phyloP scores from a whole-genome alignment of 2,329 filamentous ascomycete genomes.

The Amesomyces nigricolor region DNA sequence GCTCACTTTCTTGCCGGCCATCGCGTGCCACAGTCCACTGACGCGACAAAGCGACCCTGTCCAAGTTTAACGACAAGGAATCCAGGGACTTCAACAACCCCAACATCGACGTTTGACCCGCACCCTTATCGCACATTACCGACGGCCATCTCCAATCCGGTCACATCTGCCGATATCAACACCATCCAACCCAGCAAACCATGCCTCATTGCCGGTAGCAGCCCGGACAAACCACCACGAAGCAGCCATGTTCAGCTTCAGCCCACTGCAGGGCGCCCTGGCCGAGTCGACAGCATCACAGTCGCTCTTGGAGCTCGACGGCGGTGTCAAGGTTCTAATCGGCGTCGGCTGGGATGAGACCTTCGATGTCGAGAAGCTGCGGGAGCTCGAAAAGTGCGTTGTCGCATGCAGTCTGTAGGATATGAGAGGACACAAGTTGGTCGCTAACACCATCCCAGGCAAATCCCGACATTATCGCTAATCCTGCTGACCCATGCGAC shows the following conservation, averaged over 20 bases:
- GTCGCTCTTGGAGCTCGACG: conserved; percentile 94
- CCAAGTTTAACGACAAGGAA: not conserved
- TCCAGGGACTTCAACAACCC: not conserved
- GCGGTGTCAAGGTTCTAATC: conserved; percentile 89
- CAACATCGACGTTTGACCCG: not conserved
- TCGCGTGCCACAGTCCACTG: conserved; percentile 8
- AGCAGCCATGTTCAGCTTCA: conserved; percentile 86
- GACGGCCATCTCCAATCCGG: not conserved
- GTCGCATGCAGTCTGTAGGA: not conserved
- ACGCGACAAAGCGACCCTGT: conserved; percentile 8
- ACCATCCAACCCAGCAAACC: conserved; percentile 1
- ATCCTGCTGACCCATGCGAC: conserved; percentile 94
- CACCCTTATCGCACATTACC: not conserved
- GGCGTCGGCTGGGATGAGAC: conserved; percentile 95
- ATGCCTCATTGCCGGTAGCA: conserved; percentile 16
- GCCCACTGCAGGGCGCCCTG: conserved; percentile 83
- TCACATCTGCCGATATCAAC: no score
- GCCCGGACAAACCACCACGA: conserved; percentile 12
- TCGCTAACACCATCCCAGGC: conserved; percentile 46
- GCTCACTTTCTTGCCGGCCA: conserved; percentile 2
- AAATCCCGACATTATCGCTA: conserved; percentile 85
- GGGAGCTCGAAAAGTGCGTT: conserved; percentile 76
- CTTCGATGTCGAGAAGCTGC: conserved; percentile 76
- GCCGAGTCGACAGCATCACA: conserved; percentile 82
- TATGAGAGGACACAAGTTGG: not conserved